Base-by-base conservation (phyloP, 805 yeast species). In the Metschnikowia baotianmanensis region DNA sequence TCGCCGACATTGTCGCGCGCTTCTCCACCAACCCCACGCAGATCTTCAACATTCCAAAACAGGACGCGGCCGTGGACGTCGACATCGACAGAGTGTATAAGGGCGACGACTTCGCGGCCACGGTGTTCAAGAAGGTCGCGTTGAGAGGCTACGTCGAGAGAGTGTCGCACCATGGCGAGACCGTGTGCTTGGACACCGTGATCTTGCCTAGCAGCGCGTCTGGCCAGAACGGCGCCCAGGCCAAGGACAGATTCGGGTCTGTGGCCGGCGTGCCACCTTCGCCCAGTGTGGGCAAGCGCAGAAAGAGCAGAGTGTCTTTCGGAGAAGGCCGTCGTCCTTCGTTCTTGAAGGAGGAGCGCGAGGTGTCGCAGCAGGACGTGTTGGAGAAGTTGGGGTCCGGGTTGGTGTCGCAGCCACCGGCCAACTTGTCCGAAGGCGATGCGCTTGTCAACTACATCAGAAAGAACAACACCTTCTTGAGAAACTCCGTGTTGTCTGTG, bases 71-170 rank as follows among this genome's bases (percentile, higher is more conserved):
- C 35, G 82, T 91, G 52, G 96, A 89, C 63, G 67, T 91, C 45
- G 95, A 89, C 59, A 65, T 86, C 52, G 96, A 89, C 65, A 80
- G 95, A 63, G 60, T 69, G 13, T 62, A 67, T 38, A 21, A 24
- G 31, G 49, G 51, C 11, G 45, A 44, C 33, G 47, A 43, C 30
- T 38, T 45, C 31, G 36, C 45, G 13, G 55, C 69, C n/a, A 64
- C 77, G 9, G 54, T 69, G 44, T 76, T 80, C 46, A 69, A 67
- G 43, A 76, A 74, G 47, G 55, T 58, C 50, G 68, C 70, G 38
- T 71, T 87, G 58, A 75, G 70, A 46, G 97, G 97, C 48, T 82
- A 88, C 57, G 84, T 91, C 58, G 96, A 89, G 65, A 80, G 97
- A 64, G 97, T 91, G 36, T 76, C 82, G 51, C 71, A 86, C 62